Percentiles rank a stretch among this genome's conserved stretches.
Conservation (phyloP, 2,329 filamentous ascomycete genomes). For the Talaromyces sp. region DNA sequence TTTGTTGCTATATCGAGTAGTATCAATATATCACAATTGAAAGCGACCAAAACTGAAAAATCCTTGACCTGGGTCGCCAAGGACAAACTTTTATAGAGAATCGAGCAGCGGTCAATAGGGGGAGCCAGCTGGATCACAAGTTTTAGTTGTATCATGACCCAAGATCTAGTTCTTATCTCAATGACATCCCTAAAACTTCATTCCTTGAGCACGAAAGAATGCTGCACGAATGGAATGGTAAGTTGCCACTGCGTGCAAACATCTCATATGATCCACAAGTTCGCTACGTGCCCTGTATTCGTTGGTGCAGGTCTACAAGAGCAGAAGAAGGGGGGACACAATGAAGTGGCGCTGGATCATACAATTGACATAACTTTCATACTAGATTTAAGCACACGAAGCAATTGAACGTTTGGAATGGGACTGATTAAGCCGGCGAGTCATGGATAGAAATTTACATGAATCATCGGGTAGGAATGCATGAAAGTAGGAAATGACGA, state of each 20-base stretch:
- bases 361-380: neutral
- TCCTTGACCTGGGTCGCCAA: neutral
- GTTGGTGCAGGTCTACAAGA: neutral
- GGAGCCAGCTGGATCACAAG: too few relatives aligned
- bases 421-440: neutral
- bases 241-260: neutral
- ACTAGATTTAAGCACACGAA: neutral
- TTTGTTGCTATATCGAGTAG: neutral
- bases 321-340: neutral
- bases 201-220: conserved; percentile 9
- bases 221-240: neutral
- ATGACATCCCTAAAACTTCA: neutral
- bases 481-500: neutral
- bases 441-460: neutral
- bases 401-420: neutral
- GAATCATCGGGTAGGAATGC: conserved; percentile 11
- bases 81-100: neutral
- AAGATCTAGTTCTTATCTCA: neutral
- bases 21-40: too few relatives aligned
- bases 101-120: neutral
- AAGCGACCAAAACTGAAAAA: neutral
- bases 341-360: neutral
- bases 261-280: conserved; percentile 1
- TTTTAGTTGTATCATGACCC: neutral
- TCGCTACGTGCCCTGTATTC: neutral